Percentiles rank a stretch among this genome's conserved stretches.
Evolutionary conservation across 768 basidiomycete species (phyloP).

Genomic region (Russula emetica): DNA sequence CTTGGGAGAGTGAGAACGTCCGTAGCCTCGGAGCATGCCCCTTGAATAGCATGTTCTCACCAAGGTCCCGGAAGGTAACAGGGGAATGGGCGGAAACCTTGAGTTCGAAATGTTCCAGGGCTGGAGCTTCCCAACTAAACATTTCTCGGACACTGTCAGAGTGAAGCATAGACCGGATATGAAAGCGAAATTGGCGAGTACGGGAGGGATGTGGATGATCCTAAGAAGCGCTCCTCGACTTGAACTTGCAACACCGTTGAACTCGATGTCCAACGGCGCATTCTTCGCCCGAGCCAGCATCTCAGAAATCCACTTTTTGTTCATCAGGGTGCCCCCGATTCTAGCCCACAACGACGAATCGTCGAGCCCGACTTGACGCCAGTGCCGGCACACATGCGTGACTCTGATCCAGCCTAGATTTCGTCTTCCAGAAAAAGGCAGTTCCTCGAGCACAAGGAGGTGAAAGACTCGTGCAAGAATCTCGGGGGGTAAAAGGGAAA

Average conservation of each 20-base stretch:
- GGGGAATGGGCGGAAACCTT: neutral
- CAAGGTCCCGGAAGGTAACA: neutral
- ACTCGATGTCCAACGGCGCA: conserved; percentile 2
- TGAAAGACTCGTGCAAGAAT: conserved; percentile 19
- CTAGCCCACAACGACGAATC: conserved; percentile 13
- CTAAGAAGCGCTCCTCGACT: neutral
- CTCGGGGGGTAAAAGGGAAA: conserved; percentile 20
- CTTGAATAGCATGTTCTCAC: neutral
- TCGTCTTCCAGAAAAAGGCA: too few species aligned
- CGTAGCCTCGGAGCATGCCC: conserved; percentile 6
- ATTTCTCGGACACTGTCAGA: neutral
- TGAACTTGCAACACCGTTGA: neutral
- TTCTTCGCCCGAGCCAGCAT: conserved; percentile 1
- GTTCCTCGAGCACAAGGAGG: neutral
- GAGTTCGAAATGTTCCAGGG: conserved; percentile 16
- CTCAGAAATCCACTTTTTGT: neutral
- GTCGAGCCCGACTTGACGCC: conserved; percentile 19
- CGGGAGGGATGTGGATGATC: neutral
- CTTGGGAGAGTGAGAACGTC: neutral
- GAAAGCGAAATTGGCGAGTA: conserved; percentile 13
- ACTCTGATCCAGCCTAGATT: neutral
- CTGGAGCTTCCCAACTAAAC: neutral
- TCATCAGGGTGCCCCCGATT: neutral
- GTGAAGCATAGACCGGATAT: neutral
- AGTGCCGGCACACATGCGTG: conserved; percentile 23